Percentiles rank a stretch among this genome's conserved stretches.
phyloP scores from a whole-genome alignment of 768 basidiomycete genomes.

The Podaxis carcinomalis region DNA sequence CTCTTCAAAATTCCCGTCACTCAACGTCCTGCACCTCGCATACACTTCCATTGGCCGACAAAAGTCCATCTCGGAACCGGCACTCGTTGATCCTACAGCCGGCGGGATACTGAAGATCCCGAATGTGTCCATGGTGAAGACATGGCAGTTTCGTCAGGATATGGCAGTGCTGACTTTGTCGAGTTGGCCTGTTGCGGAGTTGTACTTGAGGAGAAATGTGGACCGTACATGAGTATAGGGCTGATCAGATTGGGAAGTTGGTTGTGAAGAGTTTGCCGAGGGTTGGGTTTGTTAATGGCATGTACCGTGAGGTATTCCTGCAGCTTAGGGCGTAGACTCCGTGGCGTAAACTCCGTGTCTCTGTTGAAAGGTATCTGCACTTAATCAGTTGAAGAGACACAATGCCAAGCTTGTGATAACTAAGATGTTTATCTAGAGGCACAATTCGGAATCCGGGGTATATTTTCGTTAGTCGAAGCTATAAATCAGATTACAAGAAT shows the following conservation, averaged over 20 bases:
- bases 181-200: not conserved
- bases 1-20: conserved; percentile 1
- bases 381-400: too few relatives aligned
- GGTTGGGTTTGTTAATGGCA: conserved; percentile 8
- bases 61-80: not conserved
- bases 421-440: too few relatives aligned
- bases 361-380: too few relatives aligned
- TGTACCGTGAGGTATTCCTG: conserved; percentile 1
- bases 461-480: too few relatives aligned
- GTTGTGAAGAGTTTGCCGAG: conserved; percentile 8
- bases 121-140: conserved; percentile 7
- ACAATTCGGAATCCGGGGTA: too few relatives aligned
- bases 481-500: too few relatives aligned
- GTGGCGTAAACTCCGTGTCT: too few relatives aligned
- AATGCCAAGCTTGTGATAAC: too few relatives aligned
- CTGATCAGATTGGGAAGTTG: conserved; percentile 5
- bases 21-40: not conserved
- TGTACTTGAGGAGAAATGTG: conserved; percentile 2
- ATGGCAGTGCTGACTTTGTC: not conserved
- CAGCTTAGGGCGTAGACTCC: not conserved
- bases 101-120: conserved; percentile 9
- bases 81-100: conserved; percentile 5
- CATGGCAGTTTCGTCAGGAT: conserved; percentile 10
- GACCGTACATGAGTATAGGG: conserved; percentile 3
- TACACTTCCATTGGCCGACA: conserved; percentile 6